A percentile compares a stretch with the other conserved stretches of the same genome.
Conservation (phyloP, 2,329 filamentous ascomycete genomes). For the Paecilomyces dactylethromorphus region DNA sequence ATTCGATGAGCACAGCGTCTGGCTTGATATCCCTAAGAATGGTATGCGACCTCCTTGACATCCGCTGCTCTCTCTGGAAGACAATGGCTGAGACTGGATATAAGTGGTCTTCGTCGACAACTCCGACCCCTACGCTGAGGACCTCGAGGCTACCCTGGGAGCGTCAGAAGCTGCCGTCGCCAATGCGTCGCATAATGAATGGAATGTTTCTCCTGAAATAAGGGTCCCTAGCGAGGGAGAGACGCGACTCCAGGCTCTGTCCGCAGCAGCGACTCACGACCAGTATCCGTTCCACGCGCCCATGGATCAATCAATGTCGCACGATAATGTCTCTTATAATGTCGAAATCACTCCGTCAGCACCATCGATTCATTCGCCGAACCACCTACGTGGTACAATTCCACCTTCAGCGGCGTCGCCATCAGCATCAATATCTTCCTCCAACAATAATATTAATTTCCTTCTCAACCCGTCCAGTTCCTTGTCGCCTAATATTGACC, state of each 20-base stretch:
- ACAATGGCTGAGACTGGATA: background rate
- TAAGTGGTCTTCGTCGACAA: conserved; percentile 57
- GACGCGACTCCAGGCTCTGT: conserved; percentile 49
- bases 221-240: conserved; percentile 23
- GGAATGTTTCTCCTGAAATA: conserved; percentile 20
- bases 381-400: conserved; percentile 25
- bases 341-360: conserved; percentile 12
- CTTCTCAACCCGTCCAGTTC: conserved; percentile 45
- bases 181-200: conserved; percentile 23
- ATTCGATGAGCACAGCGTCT: conserved; percentile 54
- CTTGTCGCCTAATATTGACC: conserved; percentile 40
- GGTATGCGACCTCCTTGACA: conserved; percentile 29
- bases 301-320: conserved; percentile 17
- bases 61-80: background rate
- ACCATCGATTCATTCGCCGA: conserved; percentile 24
- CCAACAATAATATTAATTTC: conserved; percentile 48
- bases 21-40: conserved; percentile 56
- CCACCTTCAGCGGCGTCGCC: conserved; percentile 32
- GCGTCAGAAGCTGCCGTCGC: conserved; percentile 23
- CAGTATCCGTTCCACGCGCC: conserved; percentile 22
- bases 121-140: conserved; percentile 55
- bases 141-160: conserved; percentile 30
- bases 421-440: conserved; percentile 37
- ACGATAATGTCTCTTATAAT: conserved; percentile 12
- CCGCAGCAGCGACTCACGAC: conserved; percentile 43